Evolutionary conservation across 495 filamentous ascomycete genomes (phyloP), one percentile per base, ranked within the genome.

Genomic region (Cercophora newfieldiana): DNA sequence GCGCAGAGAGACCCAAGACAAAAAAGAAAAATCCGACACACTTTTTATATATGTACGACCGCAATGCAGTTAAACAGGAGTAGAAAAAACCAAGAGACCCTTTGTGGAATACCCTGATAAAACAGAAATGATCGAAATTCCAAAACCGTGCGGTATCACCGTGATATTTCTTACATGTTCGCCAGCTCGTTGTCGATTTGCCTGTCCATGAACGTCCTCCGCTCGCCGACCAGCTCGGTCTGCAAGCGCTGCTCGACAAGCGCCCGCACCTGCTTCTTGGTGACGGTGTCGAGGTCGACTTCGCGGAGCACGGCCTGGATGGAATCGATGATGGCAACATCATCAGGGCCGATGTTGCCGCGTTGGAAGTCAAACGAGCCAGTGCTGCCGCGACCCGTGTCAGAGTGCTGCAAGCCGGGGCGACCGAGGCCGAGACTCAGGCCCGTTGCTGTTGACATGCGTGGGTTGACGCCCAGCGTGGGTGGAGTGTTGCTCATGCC

Each of bases 261-360:
- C 14, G 90, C 93, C 57, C 92, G 85, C 62, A 95, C 91, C 83
- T 98, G 95, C 80, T 98, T 99, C 87, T 99, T 99, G 19, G 95
- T 99, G 31, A 99, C 92, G 18, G 83, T 94, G 75, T 99, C 95
- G 22, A 99, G 79, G 78, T 99, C 93, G 2, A 97, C 93, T 72
- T 97, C 94, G n/a, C 85, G 79, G 66, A 99, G 80, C 72, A 92
- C 93, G 57, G 80, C 77, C 69, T 91, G 90, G 66, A 98, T 92
- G 12, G 90, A 90, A 60, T 96, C 91, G 49, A 90, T 81, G 63
- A 99, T 97, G 64, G 78, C 79, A 59, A 90, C 88, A 70, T 89
- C 86, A 62, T 92, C 90, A 3, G 91, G 91, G 0, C 92, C 92
- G 8, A 77, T 73, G 61, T 83, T 79, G 44, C 79, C 80, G 61